phyloP scores from a whole-genome alignment of 2,329 filamentous ascomycete species.

The Elsinoe fawcettii region DNA sequence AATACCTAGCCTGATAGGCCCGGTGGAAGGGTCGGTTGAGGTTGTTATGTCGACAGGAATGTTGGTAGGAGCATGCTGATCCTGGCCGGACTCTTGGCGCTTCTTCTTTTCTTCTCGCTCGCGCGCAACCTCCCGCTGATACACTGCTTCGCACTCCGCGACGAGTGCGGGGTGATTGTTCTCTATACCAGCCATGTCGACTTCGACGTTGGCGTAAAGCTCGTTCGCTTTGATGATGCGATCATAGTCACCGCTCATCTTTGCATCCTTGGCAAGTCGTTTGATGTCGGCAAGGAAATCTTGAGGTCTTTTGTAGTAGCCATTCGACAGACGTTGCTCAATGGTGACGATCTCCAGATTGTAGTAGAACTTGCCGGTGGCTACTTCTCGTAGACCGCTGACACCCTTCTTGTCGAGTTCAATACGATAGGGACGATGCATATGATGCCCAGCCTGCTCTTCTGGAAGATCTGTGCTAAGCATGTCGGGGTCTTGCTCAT shows the following conservation, averaged over 20 bases:
- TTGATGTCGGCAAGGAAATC: conserved; percentile 88
- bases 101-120: conserved; percentile 47
- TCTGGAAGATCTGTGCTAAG: conserved; percentile 53
- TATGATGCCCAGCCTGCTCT: conserved; percentile 44
- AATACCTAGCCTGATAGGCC: conserved; percentile 53
- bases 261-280: conserved; percentile 75
- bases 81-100: conserved; percentile 57
- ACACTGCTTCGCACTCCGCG: conserved; percentile 72
- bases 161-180: conserved; percentile 54
- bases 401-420: conserved; percentile 71
- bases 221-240: conserved; percentile 82
- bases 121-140: conserved; percentile 62
- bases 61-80: conserved; percentile 37
- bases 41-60: conserved; percentile 33
- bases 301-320: conserved; percentile 83
- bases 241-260: conserved; percentile 72
- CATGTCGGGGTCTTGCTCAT: conserved; percentile 67
- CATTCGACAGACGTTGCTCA: conserved; percentile 92
- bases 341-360: conserved; percentile 90
- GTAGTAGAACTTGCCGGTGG: conserved; percentile 80
- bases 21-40: conserved; percentile 36
- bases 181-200: conserved; percentile 76
- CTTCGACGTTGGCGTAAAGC: conserved; percentile 84
- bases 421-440: conserved; percentile 68
- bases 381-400: conserved; percentile 65